Percentiles rank a stretch among this genome's conserved stretches.
phyloP scores from a whole-genome alignment of 129 eudicot species.

The Centrapalus pauciflorus region DNA sequence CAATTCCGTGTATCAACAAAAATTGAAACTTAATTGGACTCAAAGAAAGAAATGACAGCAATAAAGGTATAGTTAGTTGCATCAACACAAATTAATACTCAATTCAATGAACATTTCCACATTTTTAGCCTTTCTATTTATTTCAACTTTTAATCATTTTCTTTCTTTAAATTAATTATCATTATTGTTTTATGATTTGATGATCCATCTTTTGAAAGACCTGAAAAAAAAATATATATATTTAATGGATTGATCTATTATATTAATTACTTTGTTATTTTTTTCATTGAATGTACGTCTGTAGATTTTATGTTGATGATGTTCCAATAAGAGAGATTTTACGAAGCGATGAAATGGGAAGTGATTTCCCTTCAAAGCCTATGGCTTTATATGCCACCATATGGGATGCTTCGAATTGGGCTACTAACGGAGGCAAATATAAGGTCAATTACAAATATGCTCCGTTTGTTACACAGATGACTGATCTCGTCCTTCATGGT shows the following conservation, averaged over 20 bases:
- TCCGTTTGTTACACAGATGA: slow-evolving; percentile 76
- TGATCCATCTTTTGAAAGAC: neutral
- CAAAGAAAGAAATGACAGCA: slow-evolving; percentile 24
- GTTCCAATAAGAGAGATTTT: slow-evolving; percentile 75
- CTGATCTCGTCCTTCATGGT: slow-evolving; percentile 74
- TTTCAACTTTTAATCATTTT: neutral
- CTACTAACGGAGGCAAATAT: slow-evolving; percentile 81
- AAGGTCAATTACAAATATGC: slow-evolving; percentile 80
- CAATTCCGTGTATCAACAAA: slow-evolving; percentile 31
- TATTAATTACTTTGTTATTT: neutral
- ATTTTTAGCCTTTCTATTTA: slow-evolving; percentile 4
- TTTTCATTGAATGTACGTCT: neutral
- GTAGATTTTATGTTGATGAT: slow-evolving; percentile 79
- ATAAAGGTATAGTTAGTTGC: slow-evolving; percentile 16
- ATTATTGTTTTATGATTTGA: neutral
- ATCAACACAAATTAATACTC: neutral
- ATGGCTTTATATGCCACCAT: slow-evolving; percentile 95
- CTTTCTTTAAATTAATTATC: neutral
- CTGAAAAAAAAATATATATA: neutral
- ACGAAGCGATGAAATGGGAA: slow-evolving; percentile 56
- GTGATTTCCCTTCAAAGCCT: slow-evolving; percentile 91
- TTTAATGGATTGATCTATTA: neutral
- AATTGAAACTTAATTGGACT: slow-evolving; percentile 35
- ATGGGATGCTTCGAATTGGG: slow-evolving; percentile 98
- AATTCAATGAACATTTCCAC: slow-evolving; percentile 9